These are phyloP conservation scores for Lactarius psammicola DNA, from an alignment of 768 basidiomycete species.

Conservation along the genomic window DNA sequence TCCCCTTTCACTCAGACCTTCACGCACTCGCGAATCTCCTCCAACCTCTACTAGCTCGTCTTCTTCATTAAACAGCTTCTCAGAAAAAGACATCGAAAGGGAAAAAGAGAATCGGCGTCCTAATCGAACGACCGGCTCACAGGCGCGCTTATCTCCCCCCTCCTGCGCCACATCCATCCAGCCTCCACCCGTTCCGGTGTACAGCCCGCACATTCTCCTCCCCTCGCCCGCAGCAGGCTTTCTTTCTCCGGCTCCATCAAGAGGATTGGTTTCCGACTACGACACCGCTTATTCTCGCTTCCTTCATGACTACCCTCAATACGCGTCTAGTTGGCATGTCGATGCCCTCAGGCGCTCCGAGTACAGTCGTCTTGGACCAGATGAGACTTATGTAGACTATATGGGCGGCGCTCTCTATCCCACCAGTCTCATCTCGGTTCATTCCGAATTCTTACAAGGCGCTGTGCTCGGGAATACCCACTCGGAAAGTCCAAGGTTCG, in stretches of 20 bases:
- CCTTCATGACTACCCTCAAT: slow-evolving; percentile 46
- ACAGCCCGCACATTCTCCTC: slow-evolving; percentile 10
- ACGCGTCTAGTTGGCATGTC: slow-evolving; percentile 65
- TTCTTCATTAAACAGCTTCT: slow-evolving; percentile 25
- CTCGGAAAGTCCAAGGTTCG: slow-evolving; percentile 75
- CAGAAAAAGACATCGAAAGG: slow-evolving; percentile 19
- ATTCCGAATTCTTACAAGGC: slow-evolving; percentile 63
- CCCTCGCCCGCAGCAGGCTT: slow-evolving; percentile 28
- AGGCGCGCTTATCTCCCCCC: slow-evolving; percentile 6
- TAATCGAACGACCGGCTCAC: slow-evolving; percentile 1
- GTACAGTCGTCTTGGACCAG: slow-evolving; percentile 43
- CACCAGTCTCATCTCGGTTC: slow-evolving; percentile 68
- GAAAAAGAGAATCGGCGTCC: slow-evolving; percentile 16
- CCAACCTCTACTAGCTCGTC: slow-evolving; percentile 15
- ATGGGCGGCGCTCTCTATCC: slow-evolving; percentile 85
- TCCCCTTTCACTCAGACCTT: slow-evolving; percentile 19
- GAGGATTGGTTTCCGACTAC: slow-evolving; percentile 2
- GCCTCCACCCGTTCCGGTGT: slow-evolving; percentile 7
- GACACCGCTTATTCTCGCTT: slow-evolving; percentile 25
- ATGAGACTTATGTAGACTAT: slow-evolving; percentile 81
- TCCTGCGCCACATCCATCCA: slow-evolving; percentile 4
- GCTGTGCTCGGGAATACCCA: slow-evolving; percentile 81
- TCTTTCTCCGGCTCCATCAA: background rate
- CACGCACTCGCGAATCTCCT: slow-evolving; percentile 13
- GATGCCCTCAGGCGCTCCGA: slow-evolving; percentile 66